Conservation (phyloP, 2,329 filamentous ascomycete genomes). For the Ophiostoma tasmaniense region DNA sequence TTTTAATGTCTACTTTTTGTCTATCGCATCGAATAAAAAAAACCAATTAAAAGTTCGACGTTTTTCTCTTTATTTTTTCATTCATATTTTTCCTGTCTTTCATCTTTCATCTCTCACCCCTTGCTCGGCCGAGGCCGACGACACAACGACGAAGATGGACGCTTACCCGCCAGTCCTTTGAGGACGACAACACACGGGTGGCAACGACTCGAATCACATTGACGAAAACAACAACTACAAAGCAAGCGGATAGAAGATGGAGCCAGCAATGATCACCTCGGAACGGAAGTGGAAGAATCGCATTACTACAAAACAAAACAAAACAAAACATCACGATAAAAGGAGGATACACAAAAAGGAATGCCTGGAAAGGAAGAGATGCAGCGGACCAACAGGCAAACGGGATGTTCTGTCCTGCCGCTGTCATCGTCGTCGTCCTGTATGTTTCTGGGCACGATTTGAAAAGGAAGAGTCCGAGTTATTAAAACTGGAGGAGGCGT, state of each 20-base stretch:
- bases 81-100: neutral
- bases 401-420: neutral
- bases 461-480: conserved; percentile 14
- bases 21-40: conserved; percentile 12
- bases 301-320: neutral
- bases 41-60: conserved; percentile 6
- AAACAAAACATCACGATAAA: conserved; percentile 3
- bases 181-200: neutral
- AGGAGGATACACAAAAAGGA: conserved; percentile 21
- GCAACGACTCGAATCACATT: neutral
- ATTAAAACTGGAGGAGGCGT: conserved; percentile 48
- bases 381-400: neutral
- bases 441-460: conserved; percentile 7
- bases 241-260: conserved; percentile 64
- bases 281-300: conserved; percentile 16
- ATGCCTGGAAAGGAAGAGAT: conserved; percentile 31
- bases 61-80: conserved; percentile 19
- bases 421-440: neutral
- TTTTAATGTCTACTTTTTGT: conserved; percentile 11
- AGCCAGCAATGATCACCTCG: conserved; percentile 44
- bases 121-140: neutral
- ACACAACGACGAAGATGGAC: neutral
- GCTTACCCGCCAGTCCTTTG: neutral
- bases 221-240: neutral
- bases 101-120: too few species aligned